Percentiles rank a stretch among this genome's conserved stretches.
These are phyloP conservation scores for Lipomyces chichibuensis DNA, from an alignment of 805 yeast genomes.

Conservation along the genomic window DNA sequence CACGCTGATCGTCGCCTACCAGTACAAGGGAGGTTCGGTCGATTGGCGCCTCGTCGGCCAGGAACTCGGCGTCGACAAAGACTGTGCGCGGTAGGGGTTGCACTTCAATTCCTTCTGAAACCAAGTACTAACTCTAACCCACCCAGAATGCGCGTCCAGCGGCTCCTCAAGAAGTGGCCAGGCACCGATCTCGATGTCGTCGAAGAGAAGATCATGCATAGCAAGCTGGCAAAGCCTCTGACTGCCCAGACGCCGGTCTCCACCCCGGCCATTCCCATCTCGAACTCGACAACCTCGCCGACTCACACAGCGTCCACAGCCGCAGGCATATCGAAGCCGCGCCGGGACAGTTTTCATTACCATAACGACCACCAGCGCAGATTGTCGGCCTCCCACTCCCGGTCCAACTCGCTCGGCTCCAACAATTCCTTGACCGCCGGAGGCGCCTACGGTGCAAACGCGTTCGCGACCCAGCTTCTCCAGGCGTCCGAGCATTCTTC, in stretches of 20 bases:
- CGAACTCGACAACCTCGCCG: conserved; percentile 4
- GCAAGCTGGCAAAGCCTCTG: conserved; percentile 20
- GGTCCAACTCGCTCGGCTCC: conserved; percentile 3
- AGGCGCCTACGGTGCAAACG: conserved; percentile 17
- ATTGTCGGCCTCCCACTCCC: conserved; percentile 6
- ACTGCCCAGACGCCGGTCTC: background rate
- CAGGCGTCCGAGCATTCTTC: conserved; percentile 5
- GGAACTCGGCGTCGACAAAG: conserved; percentile 35
- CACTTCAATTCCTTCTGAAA: background rate
- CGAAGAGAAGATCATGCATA: conserved; percentile 32
- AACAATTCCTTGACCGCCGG: conserved; percentile 4
- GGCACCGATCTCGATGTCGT: conserved; percentile 32
- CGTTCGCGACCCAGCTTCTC: conserved; percentile 17
- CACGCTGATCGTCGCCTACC: conserved; percentile 34
- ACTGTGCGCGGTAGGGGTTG: conserved; percentile 29
- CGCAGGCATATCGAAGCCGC: conserved; percentile 20
- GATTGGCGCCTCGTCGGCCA: conserved; percentile 38
- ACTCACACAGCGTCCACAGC: conserved; percentile 4
- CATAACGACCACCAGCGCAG: conserved; percentile 9
- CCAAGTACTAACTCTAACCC: background rate
- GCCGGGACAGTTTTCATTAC: conserved; percentile 19
- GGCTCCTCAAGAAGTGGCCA: conserved; percentile 35
- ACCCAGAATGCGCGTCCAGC: conserved; percentile 34
- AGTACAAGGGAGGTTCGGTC: conserved; percentile 33
- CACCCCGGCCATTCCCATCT: background rate